Base-by-base conservation (phyloP, 495 filamentous ascomycete species). In the Penicillium turbatum region DNA sequence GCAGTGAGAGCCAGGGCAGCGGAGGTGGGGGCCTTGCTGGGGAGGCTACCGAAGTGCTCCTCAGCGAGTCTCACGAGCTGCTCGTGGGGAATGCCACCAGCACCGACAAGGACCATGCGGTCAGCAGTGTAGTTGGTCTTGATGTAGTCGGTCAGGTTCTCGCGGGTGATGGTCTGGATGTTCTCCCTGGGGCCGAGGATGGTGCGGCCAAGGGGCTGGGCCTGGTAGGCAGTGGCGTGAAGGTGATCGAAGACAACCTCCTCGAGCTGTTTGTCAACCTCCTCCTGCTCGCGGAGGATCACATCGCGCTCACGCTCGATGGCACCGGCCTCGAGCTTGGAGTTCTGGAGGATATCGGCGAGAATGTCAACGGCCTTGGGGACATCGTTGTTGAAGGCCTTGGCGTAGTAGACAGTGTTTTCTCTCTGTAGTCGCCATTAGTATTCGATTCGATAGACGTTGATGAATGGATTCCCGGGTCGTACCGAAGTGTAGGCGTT, bases 171-270 rank as follows among this genome's bases (percentile, higher is more conserved):
- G 73, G 86, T 91, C 67, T 90, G 82, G 75, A 99, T 99, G 82
- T 99, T 99, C 79, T 97, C 86, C 77, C 89, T 90, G 48, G 93
- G 92, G 56, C 93, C 93, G 49, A 99, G 83, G 72, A 99, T 99
- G 51, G 93, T 99, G 69, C 93, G 91, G 70, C 93, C 93, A 17
- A 99, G 83, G 55, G 95, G 88, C 78, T 99, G 93, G 68, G 81
- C 77, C 78, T 96, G 89, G 86, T 87, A 99, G 57, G 93, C 95
- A 48, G 93, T 97, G 68, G 93, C 95, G 75, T 99, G 93, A 13
- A 99, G 83, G 76, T 99, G 93, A 77, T 99, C 93, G 68, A 99
- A 99, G 27, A 99, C 95, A 61, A 99, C 93, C 73, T 99, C 93
- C 77, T 99, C 93, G 16, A 97, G 78, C 79, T 97, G 91, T 83